Evolutionary conservation across 768 basidiomycete genomes (phyloP), one percentile per base, ranked within the genome.

Genomic region (Sporobolomyces phaffii): DNA sequence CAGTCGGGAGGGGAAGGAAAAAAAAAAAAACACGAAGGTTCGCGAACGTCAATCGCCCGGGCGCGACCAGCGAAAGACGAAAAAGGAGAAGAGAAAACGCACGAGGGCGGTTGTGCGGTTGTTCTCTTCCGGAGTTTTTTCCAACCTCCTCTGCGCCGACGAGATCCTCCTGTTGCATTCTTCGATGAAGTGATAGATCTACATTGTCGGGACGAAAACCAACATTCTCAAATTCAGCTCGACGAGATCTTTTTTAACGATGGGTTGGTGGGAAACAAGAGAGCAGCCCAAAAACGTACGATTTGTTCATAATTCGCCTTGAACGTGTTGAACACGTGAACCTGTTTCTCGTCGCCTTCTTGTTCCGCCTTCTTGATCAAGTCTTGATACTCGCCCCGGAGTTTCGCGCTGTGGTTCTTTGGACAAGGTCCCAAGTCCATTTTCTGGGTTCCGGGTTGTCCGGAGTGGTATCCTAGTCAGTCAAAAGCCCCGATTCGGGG

Each of bases 51-150:
- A n/a, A n/a, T n/a, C n/a, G n/a, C n/a, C n/a, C n/a, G n/a, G n/a
- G n/a, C n/a, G n/a, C n/a, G n/a, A n/a, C n/a, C n/a, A n/a, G n/a
- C n/a, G n/a, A n/a, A n/a, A n/a, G n/a, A n/a, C n/a, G n/a, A n/a
- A n/a, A n/a, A n/a, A n/a, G n/a, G n/a, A n/a, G n/a, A 52, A 1
- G 34, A 26, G 17, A 6, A 5, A 8, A 79, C 84, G 51, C 69
- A 89, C 89, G 81, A 99, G 79, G 78, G 94, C 92, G 6, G 96
- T 97, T 36, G 94, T 98, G 80, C 97, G 96, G 56, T 92, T 91
- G 77, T 99, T 99, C 82, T 99, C 96, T 80, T 98, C 96, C 38
- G 96, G 96, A 8, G 96, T 99, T 83, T 99, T 99, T 82, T 99
- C 96, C 76, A 99, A 80, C 76, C 96, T 84, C 73, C 91, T 83